These are phyloP conservation scores for Leccinum pachyderme DNA, from an alignment of 1,284 basidiomycete genomes.

Conservation along the genomic window DNA sequence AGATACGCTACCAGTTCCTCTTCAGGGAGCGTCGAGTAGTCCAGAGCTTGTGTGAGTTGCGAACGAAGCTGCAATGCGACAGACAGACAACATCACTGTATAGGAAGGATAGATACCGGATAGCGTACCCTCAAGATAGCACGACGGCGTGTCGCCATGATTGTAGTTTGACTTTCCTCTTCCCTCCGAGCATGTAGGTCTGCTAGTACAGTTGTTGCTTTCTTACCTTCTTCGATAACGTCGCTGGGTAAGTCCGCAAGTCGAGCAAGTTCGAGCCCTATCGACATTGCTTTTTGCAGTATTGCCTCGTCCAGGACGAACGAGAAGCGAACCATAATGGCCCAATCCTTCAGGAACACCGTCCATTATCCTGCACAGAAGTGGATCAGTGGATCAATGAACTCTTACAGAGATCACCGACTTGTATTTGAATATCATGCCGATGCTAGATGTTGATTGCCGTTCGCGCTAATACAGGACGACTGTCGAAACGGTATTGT, in stretches of 20 bases:
- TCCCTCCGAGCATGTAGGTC: slow-evolving; percentile 58
- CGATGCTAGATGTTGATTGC: slow-evolving; percentile 54
- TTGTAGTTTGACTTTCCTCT: slow-evolving; percentile 58
- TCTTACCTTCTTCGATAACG: slow-evolving; percentile 59
- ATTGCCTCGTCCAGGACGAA: not conserved
- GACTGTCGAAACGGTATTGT: not conserved
- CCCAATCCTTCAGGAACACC: slow-evolving; percentile 55
- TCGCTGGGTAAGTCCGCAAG: slow-evolving; percentile 78
- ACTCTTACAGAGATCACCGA: slow-evolving; percentile 29
- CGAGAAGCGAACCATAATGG: slow-evolving; percentile 58
- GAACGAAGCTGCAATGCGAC: slow-evolving; percentile 55
- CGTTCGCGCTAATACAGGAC: slow-evolving; percentile 45
- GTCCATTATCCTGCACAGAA: slow-evolving; percentile 53
- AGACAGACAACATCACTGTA: not conserved
- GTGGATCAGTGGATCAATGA: not conserved
- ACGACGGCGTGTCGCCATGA: slow-evolving; percentile 60
- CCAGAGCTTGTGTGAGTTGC: slow-evolving; percentile 65
- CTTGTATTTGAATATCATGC: slow-evolving; percentile 81
- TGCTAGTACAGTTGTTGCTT: slow-evolving; percentile 60
- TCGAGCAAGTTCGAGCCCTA: slow-evolving; percentile 81
- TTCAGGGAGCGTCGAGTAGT: slow-evolving; percentile 68
- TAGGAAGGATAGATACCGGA: not conserved
- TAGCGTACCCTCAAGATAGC: slow-evolving; percentile 60
- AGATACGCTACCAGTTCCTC: slow-evolving; percentile 64
- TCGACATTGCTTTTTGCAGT: not conserved